Evolutionary conservation across 2,329 filamentous ascomycete species (phyloP), one percentile per base, ranked within the genome.

Genomic region (Nemania sp.): DNA sequence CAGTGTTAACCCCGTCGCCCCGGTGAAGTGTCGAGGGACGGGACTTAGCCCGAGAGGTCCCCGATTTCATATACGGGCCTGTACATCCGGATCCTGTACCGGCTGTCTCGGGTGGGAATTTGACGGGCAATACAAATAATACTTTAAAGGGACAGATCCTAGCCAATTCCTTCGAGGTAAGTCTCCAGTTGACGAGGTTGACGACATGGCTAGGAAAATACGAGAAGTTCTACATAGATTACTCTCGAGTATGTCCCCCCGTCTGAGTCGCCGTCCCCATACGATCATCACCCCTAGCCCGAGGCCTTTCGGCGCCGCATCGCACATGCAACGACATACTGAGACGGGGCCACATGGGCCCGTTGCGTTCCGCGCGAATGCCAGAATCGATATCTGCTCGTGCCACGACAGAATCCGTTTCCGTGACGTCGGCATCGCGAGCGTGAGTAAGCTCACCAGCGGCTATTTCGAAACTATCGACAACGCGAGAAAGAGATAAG

Each of bases 271-370:
- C 29, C 45, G 21, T 40, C 18, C 72, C 1, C 72, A 75, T 55
- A 78, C 73, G 13, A 73, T 73, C 20, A 63, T 80, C 11, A 69
- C 83, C 17, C 69, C 71, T 61, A 63, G 53, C 54, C 49, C 58
- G 49, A 48, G 40, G 10, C 40, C 65, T 6, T 82, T 78, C 65
- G 69, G 67, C 25, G 64, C 66, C 15, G 72, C 76, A 2, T 60
- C 65, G 2, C 76, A 81, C 66, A 81, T 83, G 78, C 80, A 83
- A n/a, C 69, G 76, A 71, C 25, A 67, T 80, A 2, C 61, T 68
- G 1, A 74, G 65, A 6, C 68, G 63, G 60, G 69, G 70, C 25
- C 65, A 70, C 57, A 20, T 45, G 20, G 53, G 58, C 54, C 64
- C 67, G 50, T 57, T 0, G 34, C 50, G 2, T 67, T 68, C 43